Base-by-base conservation (phyloP, 1,284 basidiomycete genomes). In the Sporisorium sorghi region DNA sequence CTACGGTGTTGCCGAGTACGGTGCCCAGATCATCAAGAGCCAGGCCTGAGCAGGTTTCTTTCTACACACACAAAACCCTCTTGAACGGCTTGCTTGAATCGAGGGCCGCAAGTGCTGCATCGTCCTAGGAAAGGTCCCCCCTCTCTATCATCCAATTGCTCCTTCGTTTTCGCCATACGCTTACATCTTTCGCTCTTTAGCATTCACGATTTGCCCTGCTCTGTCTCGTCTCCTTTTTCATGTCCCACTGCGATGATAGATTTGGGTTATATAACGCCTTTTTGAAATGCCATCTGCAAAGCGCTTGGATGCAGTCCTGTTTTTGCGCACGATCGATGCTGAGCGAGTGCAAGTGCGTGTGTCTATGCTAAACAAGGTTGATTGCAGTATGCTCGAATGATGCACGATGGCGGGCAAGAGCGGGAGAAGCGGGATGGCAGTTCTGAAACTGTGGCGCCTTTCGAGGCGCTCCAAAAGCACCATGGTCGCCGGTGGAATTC, bases 1-100 rank as follows among this genome's bases (percentile, higher is more conserved):
- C 47, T 82, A 81, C 62, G 82, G 79, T 54, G 56, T 82, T 32
- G 82, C 81, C 15, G 82, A 83, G 92, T 62, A 70, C 58, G 81
- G 51, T n/a, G 78, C 81, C 11, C 43, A 81, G 43, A 74, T 83
- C 47, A 80, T 83, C 58, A 58, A 65, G 64, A 33, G 54, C 44
- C 56, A 73, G 49, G 71, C 71, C n/a, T 73, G 46, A 23, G 21
- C 19, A 33, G 3, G 3, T 43, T 11, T 21, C 28, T 30, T 33
- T 14, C 14, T 50, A 14, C 24, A 14, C 2, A 37, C 8, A 24
- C 26, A 28, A 51, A 23, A 37, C 32, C 7, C 28, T 28, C 39
- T 40, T 28, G n/a, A 30, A 53, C 10, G n/a, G n/a, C n/a, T n/a
- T n/a, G n/a, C n/a, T n/a, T n/a, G n/a, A n/a, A n/a, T n/a, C n/a